Evolutionary conservation across 2,329 filamentous ascomycete genomes (phyloP).

Genomic region (Xylaria sp.): DNA sequence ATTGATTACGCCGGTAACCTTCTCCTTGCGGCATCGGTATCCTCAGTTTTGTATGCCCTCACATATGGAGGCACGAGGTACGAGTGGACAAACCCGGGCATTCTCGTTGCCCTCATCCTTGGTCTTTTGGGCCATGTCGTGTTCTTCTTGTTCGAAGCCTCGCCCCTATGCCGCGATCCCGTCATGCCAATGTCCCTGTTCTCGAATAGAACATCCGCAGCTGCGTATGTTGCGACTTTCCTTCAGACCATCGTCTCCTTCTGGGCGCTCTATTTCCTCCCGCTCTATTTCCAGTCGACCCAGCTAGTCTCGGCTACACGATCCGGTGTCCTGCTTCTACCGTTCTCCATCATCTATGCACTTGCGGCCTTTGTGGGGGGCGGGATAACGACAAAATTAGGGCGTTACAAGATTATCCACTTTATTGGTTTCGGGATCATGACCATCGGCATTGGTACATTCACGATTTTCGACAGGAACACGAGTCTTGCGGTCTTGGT

Average conservation of each 20-base stretch:
- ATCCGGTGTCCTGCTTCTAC: constrained; percentile 29
- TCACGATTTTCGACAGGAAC: constrained; percentile 50
- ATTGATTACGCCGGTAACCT: constrained; percentile 25
- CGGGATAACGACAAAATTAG: constrained; percentile 18
- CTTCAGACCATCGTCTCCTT: constrained; percentile 52
- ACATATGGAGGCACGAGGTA: constrained; percentile 39
- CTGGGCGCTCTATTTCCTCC: constrained; percentile 55
- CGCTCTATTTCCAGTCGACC: constrained; percentile 57
- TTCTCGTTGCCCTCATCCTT: constrained; percentile 53
- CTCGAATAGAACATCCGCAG: constrained; percentile 53
- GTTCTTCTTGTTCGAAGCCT: constrained; percentile 52
- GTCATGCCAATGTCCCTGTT: constrained; percentile 58
- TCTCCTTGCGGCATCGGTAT: constrained; percentile 22
- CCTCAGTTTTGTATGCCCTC: constrained; percentile 22
- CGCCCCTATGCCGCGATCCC: constrained; percentile 39
- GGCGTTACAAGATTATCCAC: constrained; percentile 39
- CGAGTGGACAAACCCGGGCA: constrained; percentile 50
- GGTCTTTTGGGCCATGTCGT: constrained; percentile 52
- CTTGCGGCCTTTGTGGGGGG: constrained; percentile 23
- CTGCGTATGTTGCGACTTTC: constrained; percentile 50
- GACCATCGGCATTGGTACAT: constrained; percentile 51
- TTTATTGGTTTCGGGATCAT: constrained; percentile 43
- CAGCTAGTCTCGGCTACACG: constrained; percentile 24
- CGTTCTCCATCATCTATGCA: constrained; percentile 28
- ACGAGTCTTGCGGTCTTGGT: constrained; percentile 51